A percentile compares a stretch with the other conserved stretches of the same genome.
phyloP scores from a whole-genome alignment of 2,329 filamentous ascomycete genomes.

The Plectosphaerella sp. region DNA sequence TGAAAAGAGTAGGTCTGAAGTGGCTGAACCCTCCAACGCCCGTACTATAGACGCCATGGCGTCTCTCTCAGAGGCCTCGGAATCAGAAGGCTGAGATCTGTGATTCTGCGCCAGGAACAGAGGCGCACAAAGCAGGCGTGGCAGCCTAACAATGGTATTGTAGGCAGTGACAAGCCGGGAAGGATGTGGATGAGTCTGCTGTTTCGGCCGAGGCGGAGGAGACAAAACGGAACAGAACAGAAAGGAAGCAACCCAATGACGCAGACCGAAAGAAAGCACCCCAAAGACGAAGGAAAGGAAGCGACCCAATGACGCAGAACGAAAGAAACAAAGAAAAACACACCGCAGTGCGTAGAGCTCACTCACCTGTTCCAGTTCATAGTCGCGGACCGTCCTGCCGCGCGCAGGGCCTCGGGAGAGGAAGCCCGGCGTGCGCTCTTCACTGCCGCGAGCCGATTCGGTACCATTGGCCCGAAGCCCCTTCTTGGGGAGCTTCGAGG shows the following conservation, averaged over 20 bases:
- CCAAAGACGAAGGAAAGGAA: no score
- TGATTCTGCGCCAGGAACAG: no score
- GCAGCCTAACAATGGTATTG: no score
- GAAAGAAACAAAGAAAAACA: conserved; percentile 8
- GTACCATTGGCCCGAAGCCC: conserved; percentile 41
- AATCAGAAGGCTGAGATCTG: no score
- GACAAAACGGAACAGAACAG: neutral
- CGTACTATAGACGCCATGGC: no score
- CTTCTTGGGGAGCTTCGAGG: conserved; percentile 51
- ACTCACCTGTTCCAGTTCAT: conserved; percentile 77
- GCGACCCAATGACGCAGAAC: neutral
- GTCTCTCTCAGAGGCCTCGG: no score
- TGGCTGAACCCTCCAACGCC: no score
- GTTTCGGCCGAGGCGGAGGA: neutral
- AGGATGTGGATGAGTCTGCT: no score
- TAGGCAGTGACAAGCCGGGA: no score
- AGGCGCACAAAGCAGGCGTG: no score
- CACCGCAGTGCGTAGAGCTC: conserved; percentile 4
- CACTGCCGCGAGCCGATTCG: conserved; percentile 68
- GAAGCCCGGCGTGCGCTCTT: conserved; percentile 63
- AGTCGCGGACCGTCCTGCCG: conserved; percentile 59
- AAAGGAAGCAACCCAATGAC: neutral
- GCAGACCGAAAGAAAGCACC: conserved; percentile 6
- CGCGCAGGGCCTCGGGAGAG: conserved; percentile 67
- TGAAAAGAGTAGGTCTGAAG: no score